Base-by-base conservation (phyloP, 106 monocot species). In the Apostasia ramifera region DNA sequence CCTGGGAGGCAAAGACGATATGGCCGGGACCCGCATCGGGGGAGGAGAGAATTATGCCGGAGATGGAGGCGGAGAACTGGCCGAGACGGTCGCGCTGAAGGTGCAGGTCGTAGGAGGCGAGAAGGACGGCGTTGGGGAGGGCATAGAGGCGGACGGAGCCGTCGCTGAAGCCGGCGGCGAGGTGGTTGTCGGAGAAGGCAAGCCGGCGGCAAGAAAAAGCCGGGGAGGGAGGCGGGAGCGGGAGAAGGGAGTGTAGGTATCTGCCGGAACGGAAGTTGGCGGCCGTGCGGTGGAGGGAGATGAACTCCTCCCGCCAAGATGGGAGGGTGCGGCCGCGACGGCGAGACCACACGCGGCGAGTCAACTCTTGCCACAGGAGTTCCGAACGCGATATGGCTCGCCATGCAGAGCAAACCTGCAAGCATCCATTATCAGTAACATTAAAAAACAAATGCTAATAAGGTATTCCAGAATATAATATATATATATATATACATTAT, bases 371-470 rank as follows among this genome's bases (percentile, higher is more conserved):
- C 86, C 86, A 86, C 1, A 86, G 70, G 14, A 79, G 58, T 56
- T 86, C 86, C 11, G 86, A 86, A 3, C 56, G 61, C 0, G 82
- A 82, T 13, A 86, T 66, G 43, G 57, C 50, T 11, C 61, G 66
- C 86, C 86, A 86, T 26, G 75, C 70, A 9, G 78, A 76, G 46
- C 78, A 78, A 1, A 86, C 85, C 85, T 86, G 79, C 76, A 76
- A 7, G 43, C 1, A 5, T 9, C 3, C 58, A 1, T 39, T 5
- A 11, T 55, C 10, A 6, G 10, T 51, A 51, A 51, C 51, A 8
- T 51, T 10, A 1, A 51, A 51, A 26, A 26, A 26, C 26, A 0
- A 26, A 26, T 26, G 26, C 26, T 26, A 26, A 26, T 26, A 26
- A 26, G 26, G 26, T 26, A 26, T 26, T 26, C 26, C 26, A 26